Base-by-base conservation (phyloP, 2,329 filamentous ascomycete genomes). In the Diaporthe citriasiana region DNA sequence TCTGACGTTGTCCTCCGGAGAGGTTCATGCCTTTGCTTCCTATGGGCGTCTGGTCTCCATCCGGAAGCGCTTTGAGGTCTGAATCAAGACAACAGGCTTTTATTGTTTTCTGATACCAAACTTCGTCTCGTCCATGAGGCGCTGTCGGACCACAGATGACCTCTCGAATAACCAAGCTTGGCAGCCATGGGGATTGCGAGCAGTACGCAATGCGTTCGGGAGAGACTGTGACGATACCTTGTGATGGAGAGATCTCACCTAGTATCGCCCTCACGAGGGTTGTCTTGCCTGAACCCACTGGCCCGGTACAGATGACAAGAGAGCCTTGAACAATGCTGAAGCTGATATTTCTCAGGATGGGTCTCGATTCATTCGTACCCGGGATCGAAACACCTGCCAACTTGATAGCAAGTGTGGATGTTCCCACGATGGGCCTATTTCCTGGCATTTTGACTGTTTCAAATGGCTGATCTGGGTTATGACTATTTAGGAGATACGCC, bases 121-220 rank as follows among this genome's bases (percentile, higher is more conserved):
- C 53, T 7, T 77, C 60, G 42, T 79, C 72, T 57, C n/a, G 17
- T 53, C 60, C 27, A 73, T 68, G 33, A 76, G 50, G 42, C 76
- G 35, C 40, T 15, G 74, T 38, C 25, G 70, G 70, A 7, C 79
- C 77, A 40, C 74, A 76, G n/a, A 85, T 83, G 17, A 77, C 78
- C 10, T 82, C 74, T 73, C 77, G 79, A 27, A 85, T 81, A 5
- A 72, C 83, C 0, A 78, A 78, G 47, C 79, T 82, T 0, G 81
- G 82, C 30, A 86, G 75, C 84, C 84, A 85, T 0, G 83, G 78
- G 22, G 47, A 78, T 38, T 85, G 84, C 6, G 82, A 76, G 71
- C 82, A 84, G 60, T 84, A 85, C 12, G 76, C 82, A 50, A 84
- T 80, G 12, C 71, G 74, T 56, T 68, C 73, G 0, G 81, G 79